A percentile compares a stretch with the other conserved stretches of the same genome.
These are phyloP conservation scores for Aspergillus costaricaensis DNA, from an alignment of 2,329 filamentous ascomycete species.

Conservation along the genomic window DNA sequence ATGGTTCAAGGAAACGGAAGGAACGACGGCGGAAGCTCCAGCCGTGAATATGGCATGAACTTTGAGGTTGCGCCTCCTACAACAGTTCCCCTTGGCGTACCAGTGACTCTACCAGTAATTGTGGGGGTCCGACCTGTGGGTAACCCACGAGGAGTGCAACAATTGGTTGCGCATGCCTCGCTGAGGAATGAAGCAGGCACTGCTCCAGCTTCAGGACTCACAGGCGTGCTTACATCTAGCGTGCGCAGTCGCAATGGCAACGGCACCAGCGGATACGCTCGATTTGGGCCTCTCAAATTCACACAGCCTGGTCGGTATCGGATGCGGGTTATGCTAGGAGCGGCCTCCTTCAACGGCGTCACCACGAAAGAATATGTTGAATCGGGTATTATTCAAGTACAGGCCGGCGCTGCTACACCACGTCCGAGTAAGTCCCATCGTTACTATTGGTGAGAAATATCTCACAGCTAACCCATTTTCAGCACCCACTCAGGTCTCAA, in stretches of 20 bases:
- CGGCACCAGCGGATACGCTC: conserved; percentile 33
- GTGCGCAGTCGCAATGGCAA: conserved; percentile 35
- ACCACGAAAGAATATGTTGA: conserved; percentile 34
- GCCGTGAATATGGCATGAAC: conserved; percentile 32
- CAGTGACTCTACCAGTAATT: conserved; percentile 36
- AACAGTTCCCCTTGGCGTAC: conserved; percentile 26
- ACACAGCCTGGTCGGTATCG: conserved; percentile 32
- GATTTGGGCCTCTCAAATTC: conserved; percentile 31
- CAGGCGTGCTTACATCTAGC: conserved; percentile 34
- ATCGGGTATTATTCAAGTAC: conserved; percentile 33
- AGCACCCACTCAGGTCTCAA: conserved; percentile 30
- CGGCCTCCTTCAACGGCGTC: conserved; percentile 31
- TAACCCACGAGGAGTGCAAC: conserved; percentile 25
- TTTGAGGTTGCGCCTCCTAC: conserved; percentile 34
- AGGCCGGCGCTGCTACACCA: conserved; percentile 29
- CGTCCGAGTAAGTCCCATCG: conserved; percentile 30
- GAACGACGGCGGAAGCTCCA: conserved; percentile 16
- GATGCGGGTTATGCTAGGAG: conserved; percentile 35
- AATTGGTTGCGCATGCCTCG: conserved; percentile 31
- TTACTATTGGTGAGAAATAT: neutral
- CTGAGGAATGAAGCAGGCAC: conserved; percentile 31
- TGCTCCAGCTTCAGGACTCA: conserved; percentile 23
- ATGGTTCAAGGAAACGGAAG: conserved; percentile 20
- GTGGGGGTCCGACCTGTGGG: conserved; percentile 34
- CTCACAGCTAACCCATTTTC: conserved; percentile 18